phyloP scores from a whole-genome alignment of 345 rosid species.

The Lagerstroemia speciosa region DNA sequence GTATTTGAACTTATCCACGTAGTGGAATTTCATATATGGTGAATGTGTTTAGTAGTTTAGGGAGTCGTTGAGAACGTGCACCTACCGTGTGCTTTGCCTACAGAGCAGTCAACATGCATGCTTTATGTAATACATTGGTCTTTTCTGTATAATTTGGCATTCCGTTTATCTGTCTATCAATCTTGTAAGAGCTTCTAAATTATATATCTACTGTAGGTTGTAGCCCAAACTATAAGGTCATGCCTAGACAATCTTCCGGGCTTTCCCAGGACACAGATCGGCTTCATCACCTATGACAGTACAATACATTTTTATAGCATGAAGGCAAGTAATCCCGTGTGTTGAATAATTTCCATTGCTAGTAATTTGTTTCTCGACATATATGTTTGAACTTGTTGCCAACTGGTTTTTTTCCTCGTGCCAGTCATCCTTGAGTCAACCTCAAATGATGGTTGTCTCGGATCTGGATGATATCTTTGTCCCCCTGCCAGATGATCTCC shows the following conservation, averaged over 20 bases:
- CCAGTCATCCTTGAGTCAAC: constrained; percentile 93
- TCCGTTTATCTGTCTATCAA: constrained; percentile 5
- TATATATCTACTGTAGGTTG: constrained; percentile 43
- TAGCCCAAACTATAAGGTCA: constrained; percentile 84
- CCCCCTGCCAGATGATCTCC: constrained; percentile 96
- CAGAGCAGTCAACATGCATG: not conserved
- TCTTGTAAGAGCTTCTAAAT: not conserved
- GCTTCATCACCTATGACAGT: constrained; percentile 95
- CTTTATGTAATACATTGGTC: not conserved
- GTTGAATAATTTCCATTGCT: not conserved
- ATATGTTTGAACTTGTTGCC: not conserved
- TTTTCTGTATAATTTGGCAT: not conserved
- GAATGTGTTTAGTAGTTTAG: too few relatives aligned
- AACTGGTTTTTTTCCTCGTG: constrained; percentile 10
- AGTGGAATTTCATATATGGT: too few relatives aligned
- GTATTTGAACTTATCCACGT: too few relatives aligned
- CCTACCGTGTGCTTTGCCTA: too few relatives aligned
- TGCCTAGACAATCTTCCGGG: constrained; percentile 96
- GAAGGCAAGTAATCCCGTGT: constrained; percentile 59
- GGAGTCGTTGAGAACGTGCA: too few relatives aligned
- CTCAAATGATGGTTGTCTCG: constrained; percentile 99
- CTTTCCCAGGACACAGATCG: constrained; percentile 96
- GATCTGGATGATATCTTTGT: constrained; percentile 89
- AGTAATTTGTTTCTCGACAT: not conserved
- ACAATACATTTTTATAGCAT: constrained; percentile 91